Conservation (phyloP, 2,329 filamentous ascomycete genomes). For the Talaromyces verruculosus region DNA sequence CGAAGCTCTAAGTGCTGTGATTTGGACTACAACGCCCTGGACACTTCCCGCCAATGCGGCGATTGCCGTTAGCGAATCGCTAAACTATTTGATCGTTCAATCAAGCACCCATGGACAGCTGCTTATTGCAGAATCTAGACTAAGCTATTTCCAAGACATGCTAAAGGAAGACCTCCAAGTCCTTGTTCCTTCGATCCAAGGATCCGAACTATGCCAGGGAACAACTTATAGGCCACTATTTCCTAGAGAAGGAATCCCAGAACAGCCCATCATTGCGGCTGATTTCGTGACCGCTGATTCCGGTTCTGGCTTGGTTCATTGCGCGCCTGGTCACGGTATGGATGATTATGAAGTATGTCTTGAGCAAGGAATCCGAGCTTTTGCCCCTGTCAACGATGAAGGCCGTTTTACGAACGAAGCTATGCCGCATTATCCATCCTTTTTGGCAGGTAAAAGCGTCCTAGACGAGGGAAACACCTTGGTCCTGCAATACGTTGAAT, state of each 20-base stretch:
- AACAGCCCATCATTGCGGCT: conserved; percentile 74
- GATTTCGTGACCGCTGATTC: conserved; percentile 86
- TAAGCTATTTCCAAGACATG: conserved; percentile 58
- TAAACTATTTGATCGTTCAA: conserved; percentile 70
- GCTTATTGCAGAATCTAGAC: conserved; percentile 69
- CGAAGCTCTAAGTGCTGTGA: conserved; percentile 69
- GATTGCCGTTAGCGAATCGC: conserved; percentile 73
- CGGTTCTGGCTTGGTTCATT: conserved; percentile 93
- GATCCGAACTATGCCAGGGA: conserved; percentile 62
- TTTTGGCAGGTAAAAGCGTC: conserved; percentile 70
- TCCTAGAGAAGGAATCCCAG: conserved; percentile 55
- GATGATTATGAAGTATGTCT: conserved; percentile 89
- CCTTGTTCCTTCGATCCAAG: conserved; percentile 59
- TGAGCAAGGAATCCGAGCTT: conserved; percentile 67
- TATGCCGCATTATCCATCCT: conserved; percentile 66
- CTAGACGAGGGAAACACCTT: conserved; percentile 66
- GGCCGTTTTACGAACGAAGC: conserved; percentile 80
- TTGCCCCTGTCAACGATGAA: conserved; percentile 78
- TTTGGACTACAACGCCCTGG: conserved; percentile 99
- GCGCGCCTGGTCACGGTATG: conserved; percentile 92
- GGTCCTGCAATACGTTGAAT: conserved; percentile 67
- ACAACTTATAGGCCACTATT: conserved; percentile 71
- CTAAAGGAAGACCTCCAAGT: conserved; percentile 53
- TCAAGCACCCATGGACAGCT: conserved; percentile 59
- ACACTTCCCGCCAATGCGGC: conserved; percentile 90